phyloP scores from a whole-genome alignment of 495 filamentous ascomycete species.

The Hypoxylon rickii region DNA sequence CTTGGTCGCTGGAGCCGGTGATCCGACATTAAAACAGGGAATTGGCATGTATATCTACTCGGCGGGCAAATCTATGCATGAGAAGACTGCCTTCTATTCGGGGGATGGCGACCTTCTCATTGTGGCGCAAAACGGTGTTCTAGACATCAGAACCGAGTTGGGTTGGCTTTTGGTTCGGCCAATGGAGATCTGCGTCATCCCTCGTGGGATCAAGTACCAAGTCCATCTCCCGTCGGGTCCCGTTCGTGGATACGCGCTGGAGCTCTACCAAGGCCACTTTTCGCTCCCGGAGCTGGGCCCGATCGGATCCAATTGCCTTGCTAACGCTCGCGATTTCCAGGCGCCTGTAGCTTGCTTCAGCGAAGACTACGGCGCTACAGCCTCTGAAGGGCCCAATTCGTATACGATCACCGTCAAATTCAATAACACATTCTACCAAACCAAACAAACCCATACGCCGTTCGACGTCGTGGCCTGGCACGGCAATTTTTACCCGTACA shows the following conservation, averaged over 20 bases:
- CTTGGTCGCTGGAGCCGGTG: slow-evolving; percentile 80
- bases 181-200: slow-evolving; percentile 88
- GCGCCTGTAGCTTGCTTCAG: slow-evolving; percentile 77
- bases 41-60: slow-evolving; percentile 83
- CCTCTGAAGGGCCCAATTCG: slow-evolving; percentile 42
- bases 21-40: slow-evolving; percentile 79
- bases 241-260: slow-evolving; percentile 82
- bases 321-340: slow-evolving; percentile 89
- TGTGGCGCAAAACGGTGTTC: slow-evolving; percentile 78
- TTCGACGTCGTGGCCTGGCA: slow-evolving; percentile 87
- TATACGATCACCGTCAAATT: slow-evolving; percentile 78
- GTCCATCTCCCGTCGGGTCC: slow-evolving; percentile 66
- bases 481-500: slow-evolving; percentile 78
- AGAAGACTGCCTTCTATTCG: slow-evolving; percentile 81
- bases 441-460: slow-evolving; percentile 71
- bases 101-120: slow-evolving; percentile 89
- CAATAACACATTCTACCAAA: slow-evolving; percentile 75
- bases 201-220: slow-evolving; percentile 79
- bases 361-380: slow-evolving; percentile 54
- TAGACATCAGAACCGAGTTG: slow-evolving; percentile 86
- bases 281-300: slow-evolving; percentile 85
- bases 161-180: slow-evolving; percentile 82
- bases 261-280: slow-evolving; percentile 86
- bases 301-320: slow-evolving; percentile 85
- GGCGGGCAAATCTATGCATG: slow-evolving; percentile 78